A percentile compares a stretch with the other conserved stretches of the same genome.
phyloP scores from a whole-genome alignment of 1,284 basidiomycete species.

The Fomes fomentarius region DNA sequence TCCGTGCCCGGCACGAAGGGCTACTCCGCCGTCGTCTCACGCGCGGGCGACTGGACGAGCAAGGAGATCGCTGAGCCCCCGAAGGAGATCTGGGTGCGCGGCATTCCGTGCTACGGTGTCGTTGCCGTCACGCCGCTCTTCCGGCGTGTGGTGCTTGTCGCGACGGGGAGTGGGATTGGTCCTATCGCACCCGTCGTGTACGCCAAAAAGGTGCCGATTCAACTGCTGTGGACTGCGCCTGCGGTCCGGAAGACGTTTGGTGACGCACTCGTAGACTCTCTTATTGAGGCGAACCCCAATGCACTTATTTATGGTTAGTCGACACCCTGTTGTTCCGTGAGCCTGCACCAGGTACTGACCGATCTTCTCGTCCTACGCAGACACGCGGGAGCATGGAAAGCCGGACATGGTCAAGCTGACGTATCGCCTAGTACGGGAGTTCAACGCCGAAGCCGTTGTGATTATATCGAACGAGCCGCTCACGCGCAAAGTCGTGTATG shows the following conservation, averaged over 20 bases:
- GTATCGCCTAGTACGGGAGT: conserved; percentile 56
- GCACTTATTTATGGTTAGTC: conserved; percentile 54
- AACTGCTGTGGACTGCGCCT: conserved; percentile 60
- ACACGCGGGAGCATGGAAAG: conserved; percentile 59
- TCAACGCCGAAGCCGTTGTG: conserved; percentile 62
- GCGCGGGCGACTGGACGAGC: conserved; percentile 61
- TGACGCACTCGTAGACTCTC: conserved; percentile 54
- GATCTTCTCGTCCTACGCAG: conserved; percentile 21
- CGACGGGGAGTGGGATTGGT: conserved; percentile 61
- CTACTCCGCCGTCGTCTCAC: conserved; percentile 59
- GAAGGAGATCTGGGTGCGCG: conserved; percentile 54
- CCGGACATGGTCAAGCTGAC: conserved; percentile 64
- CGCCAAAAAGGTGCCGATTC: conserved; percentile 49
- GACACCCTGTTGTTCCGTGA: not conserved
- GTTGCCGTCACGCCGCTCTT: conserved; percentile 58
- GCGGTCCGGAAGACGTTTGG: conserved; percentile 61
- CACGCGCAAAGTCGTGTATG: conserved; percentile 60
- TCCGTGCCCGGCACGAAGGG: conserved; percentile 53
- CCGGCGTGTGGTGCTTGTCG: conserved; percentile 58
- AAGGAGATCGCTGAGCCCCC: conserved; percentile 54
- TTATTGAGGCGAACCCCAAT: conserved; percentile 51
- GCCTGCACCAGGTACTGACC: not conserved
- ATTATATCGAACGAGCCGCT: conserved; percentile 63
- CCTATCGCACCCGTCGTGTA: conserved; percentile 57
- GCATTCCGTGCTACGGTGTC: conserved; percentile 57